Percentiles rank a stretch among this genome's conserved stretches.
phyloP scores from a whole-genome alignment of 225 moss, liverwort and hornwort genomes.

The Pleurozium schreberi region DNA sequence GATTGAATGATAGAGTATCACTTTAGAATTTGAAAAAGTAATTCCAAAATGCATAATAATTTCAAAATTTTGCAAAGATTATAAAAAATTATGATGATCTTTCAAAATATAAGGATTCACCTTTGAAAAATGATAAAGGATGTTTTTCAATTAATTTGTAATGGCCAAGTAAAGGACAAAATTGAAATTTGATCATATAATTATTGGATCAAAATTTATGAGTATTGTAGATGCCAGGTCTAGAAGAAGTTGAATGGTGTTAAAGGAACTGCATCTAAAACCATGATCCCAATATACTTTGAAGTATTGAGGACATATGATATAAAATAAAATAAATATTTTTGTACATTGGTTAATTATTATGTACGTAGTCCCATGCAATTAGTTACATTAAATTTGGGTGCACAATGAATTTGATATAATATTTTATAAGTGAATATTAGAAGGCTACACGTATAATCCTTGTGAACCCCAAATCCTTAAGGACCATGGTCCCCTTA shows the following conservation, averaged over 20 bases:
- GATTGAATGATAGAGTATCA: not conserved
- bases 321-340: not conserved
- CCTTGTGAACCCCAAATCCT: not conserved
- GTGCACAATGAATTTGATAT: not conserved
- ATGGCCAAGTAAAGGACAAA: not conserved
- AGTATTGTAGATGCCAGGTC: not conserved
- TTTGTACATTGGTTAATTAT: not conserved
- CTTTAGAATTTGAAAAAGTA: not conserved
- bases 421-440: not conserved
- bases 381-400: not conserved
- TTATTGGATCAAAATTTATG: not conserved
- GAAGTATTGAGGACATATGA: accelerated
- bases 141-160: not conserved
- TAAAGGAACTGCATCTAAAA: not conserved
- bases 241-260: not conserved
- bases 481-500: not conserved
- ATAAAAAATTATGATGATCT: not conserved
- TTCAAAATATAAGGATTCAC: not conserved
- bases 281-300: not conserved
- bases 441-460: not conserved
- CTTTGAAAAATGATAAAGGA: not conserved
- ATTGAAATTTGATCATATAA: not conserved
- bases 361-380: accelerated
- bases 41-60: not conserved
- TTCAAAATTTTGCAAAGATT: not conserved